These are phyloP conservation scores for Nitzschia palea DNA, from an alignment of 108 stramenopile species.

Conservation along the genomic window DNA sequence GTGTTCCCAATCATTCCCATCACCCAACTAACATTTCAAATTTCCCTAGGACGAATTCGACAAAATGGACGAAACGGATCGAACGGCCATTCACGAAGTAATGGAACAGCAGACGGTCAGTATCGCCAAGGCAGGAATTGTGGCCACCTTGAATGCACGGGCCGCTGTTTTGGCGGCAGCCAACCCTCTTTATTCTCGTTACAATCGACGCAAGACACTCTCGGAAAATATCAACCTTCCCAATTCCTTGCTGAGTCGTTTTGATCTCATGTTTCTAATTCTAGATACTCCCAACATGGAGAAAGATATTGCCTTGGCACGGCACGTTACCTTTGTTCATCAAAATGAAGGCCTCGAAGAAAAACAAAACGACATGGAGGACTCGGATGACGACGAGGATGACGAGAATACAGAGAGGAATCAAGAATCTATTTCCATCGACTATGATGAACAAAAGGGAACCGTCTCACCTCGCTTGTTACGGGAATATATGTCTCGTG, in stretches of 20 bases:
- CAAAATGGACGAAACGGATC: slow-evolving; percentile 96
- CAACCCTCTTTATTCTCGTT: slow-evolving; percentile 96
- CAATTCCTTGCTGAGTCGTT: slow-evolving; percentile 95
- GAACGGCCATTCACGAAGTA: slow-evolving; percentile 99
- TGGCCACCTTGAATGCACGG: slow-evolving; percentile 97
- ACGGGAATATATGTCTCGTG: slow-evolving; percentile 93
- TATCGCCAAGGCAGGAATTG: slow-evolving; percentile 99
- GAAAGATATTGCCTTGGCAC: slow-evolving; percentile 92
- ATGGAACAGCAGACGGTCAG: slow-evolving; percentile 99
- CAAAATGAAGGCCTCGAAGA: slow-evolving; percentile 82
- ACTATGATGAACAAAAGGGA: slow-evolving; percentile 39
- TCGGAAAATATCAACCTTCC: slow-evolving; percentile 98
- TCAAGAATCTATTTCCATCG: neutral
- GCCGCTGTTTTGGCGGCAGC: slow-evolving; percentile 98
- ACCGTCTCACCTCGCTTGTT: slow-evolving; percentile 76
- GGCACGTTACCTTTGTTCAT: slow-evolving; percentile 98
- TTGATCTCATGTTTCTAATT: slow-evolving; percentile 98
- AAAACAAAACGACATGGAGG: slow-evolving; percentile 39
- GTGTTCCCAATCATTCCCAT: neutral
- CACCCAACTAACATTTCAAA: neutral
- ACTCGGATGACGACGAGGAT: slow-evolving; percentile 38
- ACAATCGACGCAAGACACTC: slow-evolving; percentile 85
- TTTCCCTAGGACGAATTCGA: slow-evolving; percentile 87
- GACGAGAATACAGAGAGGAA: slow-evolving; percentile 8
- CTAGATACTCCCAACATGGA: slow-evolving; percentile 91